phyloP scores from a whole-genome alignment of 495 filamentous ascomycete genomes.

The Clavariopsis aquatica region DNA sequence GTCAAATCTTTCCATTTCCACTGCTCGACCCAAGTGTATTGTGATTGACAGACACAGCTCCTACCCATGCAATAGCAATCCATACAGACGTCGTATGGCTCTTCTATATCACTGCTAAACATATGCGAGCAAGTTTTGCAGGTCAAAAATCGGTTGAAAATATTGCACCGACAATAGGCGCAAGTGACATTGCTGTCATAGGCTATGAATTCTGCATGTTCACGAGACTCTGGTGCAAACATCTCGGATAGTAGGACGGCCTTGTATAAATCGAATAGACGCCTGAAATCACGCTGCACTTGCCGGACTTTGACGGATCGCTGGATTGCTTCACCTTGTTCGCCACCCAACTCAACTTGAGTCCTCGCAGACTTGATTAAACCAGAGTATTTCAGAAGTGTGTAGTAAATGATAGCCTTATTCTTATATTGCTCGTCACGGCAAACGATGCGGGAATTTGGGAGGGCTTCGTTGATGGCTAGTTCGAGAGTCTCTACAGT shows the following conservation, averaged over 20 bases:
- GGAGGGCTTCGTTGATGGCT: slow-evolving; percentile 81
- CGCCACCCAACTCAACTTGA: slow-evolving; percentile 51
- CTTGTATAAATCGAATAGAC: slow-evolving; percentile 73
- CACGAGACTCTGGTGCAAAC: slow-evolving; percentile 63
- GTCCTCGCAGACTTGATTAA: slow-evolving; percentile 55
- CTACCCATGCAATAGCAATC: slow-evolving; percentile 94
- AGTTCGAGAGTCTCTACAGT: slow-evolving; percentile 86
- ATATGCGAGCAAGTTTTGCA: slow-evolving; percentile 72
- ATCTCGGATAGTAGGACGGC: slow-evolving; percentile 79
- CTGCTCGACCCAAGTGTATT: slow-evolving; percentile 88
- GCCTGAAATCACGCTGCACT: slow-evolving; percentile 74
- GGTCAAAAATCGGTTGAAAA: slow-evolving; percentile 95
- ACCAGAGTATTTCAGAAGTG: slow-evolving; percentile 72
- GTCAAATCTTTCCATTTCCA: slow-evolving; percentile 79
- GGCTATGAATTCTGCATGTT: slow-evolving; percentile 69
- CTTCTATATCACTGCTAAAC: slow-evolving; percentile 46
- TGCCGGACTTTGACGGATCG: slow-evolving; percentile 60
- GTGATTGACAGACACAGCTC: slow-evolving; percentile 83
- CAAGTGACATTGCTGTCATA: slow-evolving; percentile 91
- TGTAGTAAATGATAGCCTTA: slow-evolving; percentile 89
- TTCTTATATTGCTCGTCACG: slow-evolving; percentile 99
- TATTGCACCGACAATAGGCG: slow-evolving; percentile 92
- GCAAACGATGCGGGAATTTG: slow-evolving; percentile 84
- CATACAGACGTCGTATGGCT: slow-evolving; percentile 89
- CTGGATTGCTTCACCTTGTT: slow-evolving; percentile 41